Evolutionary conservation across 176 grass and related monocot genomes (phyloP), one percentile per base, ranked within the genome.

Genomic region (Carex kokanica): DNA sequence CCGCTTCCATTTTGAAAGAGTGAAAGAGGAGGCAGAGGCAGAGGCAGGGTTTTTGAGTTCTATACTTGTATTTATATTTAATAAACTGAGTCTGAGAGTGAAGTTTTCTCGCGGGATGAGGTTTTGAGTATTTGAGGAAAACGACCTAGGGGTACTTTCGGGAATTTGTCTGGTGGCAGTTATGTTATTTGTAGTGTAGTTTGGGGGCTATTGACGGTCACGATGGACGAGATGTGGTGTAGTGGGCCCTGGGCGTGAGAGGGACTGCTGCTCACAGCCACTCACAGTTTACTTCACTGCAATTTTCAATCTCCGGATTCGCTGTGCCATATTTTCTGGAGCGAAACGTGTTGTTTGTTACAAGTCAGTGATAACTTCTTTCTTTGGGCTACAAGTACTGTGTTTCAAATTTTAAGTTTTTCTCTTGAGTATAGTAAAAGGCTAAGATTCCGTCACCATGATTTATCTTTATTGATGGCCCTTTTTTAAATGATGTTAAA

Each of bases 91-190:
- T n/a, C n/a, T n/a, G 34, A 54, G 16, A 80, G 11, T 8, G 0
- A 78, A 12, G 27, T 18, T 41, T 67, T 65, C 15, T 82, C 61
- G 80, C 80, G 80, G 80, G 80, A 82, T 34, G 41, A 27, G 62
- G 80, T 64, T 82, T 58, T 64, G 60, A 54, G 80, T 66, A 82
- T 82, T 34, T 67, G 60, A 67, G 80, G 79, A 51, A 51, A 82
- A 3, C 47, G 60, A 38, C 36, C 16, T 67, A 51, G 45, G 80
- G 59, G 80, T 14, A 49, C 0, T 81, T 60, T 81, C n/a, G 78
- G 78, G 78, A 59, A 43, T 62, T 23, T 3, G 0, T 3, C 0
- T 3, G 1, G 79, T 53, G 79, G 80, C 36, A 82, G 21, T 64
- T 64, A 23, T 24, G 40, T 49, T 6, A 82, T 53, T 82, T 51